These are phyloP conservation scores for Amaranthus palmeri DNA, from an alignment of 148 eudicot species.

Conservation along the genomic window DNA sequence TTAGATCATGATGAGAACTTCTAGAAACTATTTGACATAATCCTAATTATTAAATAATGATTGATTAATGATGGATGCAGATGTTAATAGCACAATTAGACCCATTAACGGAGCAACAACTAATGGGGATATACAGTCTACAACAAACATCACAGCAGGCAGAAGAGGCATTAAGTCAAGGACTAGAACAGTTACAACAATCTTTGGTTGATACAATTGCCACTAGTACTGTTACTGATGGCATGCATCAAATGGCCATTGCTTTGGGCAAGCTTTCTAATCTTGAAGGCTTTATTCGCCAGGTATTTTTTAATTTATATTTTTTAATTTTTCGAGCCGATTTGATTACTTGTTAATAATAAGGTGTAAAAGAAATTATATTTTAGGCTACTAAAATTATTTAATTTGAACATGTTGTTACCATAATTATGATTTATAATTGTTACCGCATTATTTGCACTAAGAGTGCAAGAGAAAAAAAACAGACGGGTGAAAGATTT, in stretches of 20 bases:
- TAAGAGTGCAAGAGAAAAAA: no score
- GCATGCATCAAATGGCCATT: slow-evolving; percentile 88
- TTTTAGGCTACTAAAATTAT: slow-evolving; percentile 2
- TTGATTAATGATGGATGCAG: slow-evolving; percentile 30
- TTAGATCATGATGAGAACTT: not conserved
- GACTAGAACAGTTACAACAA: slow-evolving; percentile 77
- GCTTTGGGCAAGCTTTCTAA: slow-evolving; percentile 86
- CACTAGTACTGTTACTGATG: slow-evolving; percentile 50
- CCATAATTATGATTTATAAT: no score
- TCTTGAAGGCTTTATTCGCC: slow-evolving; percentile 92
- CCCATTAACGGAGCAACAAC: slow-evolving; percentile 78
- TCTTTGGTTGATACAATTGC: slow-evolving; percentile 77
- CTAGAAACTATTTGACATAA: not conserved
- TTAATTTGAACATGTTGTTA: no score
- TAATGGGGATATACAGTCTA: slow-evolving; percentile 74
- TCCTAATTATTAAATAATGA: not conserved
- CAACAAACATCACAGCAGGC: slow-evolving; percentile 89
- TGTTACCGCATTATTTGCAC: no score
- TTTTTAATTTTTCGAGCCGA: not conserved
- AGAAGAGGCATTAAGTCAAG: slow-evolving; percentile 87
- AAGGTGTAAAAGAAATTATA: not conserved
- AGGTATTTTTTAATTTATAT: slow-evolving; percentile 39
- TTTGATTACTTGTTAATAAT: not conserved
- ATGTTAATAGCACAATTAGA: slow-evolving; percentile 71
- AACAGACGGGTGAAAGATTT: no score